Conservation (phyloP, 225 moss, liverwort and hornwort genomes). For the Thuidium tamariscinum region DNA sequence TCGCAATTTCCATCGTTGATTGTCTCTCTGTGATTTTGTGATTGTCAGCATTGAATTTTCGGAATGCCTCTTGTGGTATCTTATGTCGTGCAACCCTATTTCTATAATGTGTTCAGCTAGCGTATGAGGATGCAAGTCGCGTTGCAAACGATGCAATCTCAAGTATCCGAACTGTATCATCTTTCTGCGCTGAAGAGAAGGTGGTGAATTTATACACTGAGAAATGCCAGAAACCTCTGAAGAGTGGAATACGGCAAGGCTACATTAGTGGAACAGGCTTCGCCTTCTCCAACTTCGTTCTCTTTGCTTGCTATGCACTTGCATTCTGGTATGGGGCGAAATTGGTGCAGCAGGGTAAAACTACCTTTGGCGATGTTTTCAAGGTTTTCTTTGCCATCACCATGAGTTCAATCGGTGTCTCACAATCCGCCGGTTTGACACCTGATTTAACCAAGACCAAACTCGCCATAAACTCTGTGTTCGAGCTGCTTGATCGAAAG, state of each 20-base stretch:
- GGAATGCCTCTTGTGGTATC: background rate
- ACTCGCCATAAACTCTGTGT: conserved; percentile 55
- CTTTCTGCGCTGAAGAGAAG: conserved; percentile 40
- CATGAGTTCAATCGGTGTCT: conserved; percentile 46
- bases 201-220: background rate
- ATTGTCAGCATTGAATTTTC: background rate
- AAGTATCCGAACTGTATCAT: conserved; percentile 55
- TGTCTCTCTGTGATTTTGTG: background rate
- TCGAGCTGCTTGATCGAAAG: conserved; percentile 53
- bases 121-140: conserved; percentile 53
- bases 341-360: conserved; percentile 27
- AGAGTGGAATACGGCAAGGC: conserved; percentile 40
- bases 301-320: conserved; percentile 44
- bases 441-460: conserved; percentile 71
- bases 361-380: conserved; percentile 32
- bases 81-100: background rate
- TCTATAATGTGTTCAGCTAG: conserved; percentile 10
- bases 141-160: conserved; percentile 58
- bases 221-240: background rate
- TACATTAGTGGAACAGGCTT: conserved; percentile 51
- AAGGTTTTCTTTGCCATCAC: conserved; percentile 67
- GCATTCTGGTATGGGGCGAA: conserved; percentile 43
- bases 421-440: conserved; percentile 40
- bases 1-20: background rate
- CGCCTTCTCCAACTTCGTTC: conserved; percentile 44